These are phyloP conservation scores for Cyberlindnera mrakii DNA, from an alignment of 805 yeast genomes.

Conservation along the genomic window DNA sequence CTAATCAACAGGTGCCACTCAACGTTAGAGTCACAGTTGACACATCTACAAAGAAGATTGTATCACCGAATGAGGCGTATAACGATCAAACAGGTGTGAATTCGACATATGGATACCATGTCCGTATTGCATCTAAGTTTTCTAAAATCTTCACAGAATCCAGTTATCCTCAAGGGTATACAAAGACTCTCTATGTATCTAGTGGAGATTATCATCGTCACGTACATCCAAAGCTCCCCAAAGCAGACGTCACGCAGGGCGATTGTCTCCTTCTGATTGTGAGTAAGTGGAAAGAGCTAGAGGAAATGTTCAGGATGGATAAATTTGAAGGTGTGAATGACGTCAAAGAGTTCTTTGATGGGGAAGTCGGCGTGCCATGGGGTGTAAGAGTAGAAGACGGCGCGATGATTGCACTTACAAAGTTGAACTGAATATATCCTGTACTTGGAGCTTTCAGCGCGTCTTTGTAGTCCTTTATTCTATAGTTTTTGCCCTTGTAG, in stretches of 20 bases:
- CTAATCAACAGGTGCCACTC: conserved; percentile 58
- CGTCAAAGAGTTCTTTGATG: conserved; percentile 66
- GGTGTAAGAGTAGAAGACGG: conserved; percentile 69
- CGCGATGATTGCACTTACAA: conserved; percentile 49
- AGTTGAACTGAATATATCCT: conserved; percentile 1
- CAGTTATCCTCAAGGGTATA: conserved; percentile 60
- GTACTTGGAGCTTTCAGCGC: too few species aligned
- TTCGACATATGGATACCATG: conserved; percentile 65
- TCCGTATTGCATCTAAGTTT: conserved; percentile 58
- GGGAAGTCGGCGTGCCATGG: conserved; percentile 44
- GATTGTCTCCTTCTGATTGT: conserved; percentile 45
- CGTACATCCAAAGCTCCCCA: conserved; percentile 22
- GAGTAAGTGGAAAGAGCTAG: conserved; percentile 57
- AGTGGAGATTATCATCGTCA: conserved; percentile 58
- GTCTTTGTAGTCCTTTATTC: too few species aligned
- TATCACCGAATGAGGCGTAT: conserved; percentile 67
- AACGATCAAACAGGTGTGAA: conserved; percentile 52
- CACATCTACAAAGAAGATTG: conserved; percentile 50
- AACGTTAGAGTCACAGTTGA: conserved; percentile 82
- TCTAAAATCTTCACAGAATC: conserved; percentile 67
- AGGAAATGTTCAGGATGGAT: conserved; percentile 47
- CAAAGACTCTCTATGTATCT: conserved; percentile 56
- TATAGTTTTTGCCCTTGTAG: too few species aligned
- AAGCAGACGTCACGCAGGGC: conserved; percentile 17
- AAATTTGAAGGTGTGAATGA: conserved; percentile 46